A percentile compares a stretch with the other conserved stretches of the same genome.
These are phyloP conservation scores for Withania somnifera DNA, from an alignment of 305 asterid genomes.

Conservation along the genomic window DNA sequence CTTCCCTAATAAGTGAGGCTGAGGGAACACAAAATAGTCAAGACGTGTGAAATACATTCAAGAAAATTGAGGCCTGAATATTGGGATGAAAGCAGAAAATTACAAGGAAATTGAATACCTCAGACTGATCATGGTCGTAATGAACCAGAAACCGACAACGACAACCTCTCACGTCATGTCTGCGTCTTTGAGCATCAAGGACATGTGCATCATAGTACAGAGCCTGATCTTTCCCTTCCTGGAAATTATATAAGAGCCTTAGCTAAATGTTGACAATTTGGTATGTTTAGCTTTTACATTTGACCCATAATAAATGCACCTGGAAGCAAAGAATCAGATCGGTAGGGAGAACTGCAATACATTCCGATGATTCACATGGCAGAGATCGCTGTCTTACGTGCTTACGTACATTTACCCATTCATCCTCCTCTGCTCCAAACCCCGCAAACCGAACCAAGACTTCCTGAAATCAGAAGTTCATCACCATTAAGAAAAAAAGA, in stretches of 20 bases:
- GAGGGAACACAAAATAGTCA: background rate
- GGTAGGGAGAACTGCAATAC: slow-evolving; percentile 72
- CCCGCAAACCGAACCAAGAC: slow-evolving; percentile 92
- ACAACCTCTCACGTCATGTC: slow-evolving; percentile 89
- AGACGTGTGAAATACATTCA: background rate
- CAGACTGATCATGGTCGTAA: slow-evolving; percentile 87
- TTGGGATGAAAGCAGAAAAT: background rate
- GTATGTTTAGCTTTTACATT: background rate
- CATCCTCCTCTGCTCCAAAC: slow-evolving; percentile 91
- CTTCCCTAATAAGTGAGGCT: too few relatives aligned
- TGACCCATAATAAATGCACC: slow-evolving; percentile 25
- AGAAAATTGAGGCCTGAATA: background rate
- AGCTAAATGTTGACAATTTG: slow-evolving; percentile 1
- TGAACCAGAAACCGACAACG: slow-evolving; percentile 95
- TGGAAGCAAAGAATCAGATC: slow-evolving; percentile 91
- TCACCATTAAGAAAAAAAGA: slow-evolving; percentile 1
- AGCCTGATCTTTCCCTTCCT: slow-evolving; percentile 99
- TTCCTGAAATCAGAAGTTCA: slow-evolving; percentile 44
- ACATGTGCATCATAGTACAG: slow-evolving; percentile 92
- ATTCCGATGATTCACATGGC: slow-evolving; percentile 90
- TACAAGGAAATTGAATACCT: slow-evolving; percentile 34
- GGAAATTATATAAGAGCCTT: slow-evolving; percentile 16
- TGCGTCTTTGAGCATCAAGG: slow-evolving; percentile 87
- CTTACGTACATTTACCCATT: slow-evolving; percentile 77
- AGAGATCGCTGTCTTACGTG: slow-evolving; percentile 84